Percentiles rank a stretch among this genome's conserved stretches.
Conservation (phyloP, 768 basidiomycete species). For the Tubosaeta sp. region DNA sequence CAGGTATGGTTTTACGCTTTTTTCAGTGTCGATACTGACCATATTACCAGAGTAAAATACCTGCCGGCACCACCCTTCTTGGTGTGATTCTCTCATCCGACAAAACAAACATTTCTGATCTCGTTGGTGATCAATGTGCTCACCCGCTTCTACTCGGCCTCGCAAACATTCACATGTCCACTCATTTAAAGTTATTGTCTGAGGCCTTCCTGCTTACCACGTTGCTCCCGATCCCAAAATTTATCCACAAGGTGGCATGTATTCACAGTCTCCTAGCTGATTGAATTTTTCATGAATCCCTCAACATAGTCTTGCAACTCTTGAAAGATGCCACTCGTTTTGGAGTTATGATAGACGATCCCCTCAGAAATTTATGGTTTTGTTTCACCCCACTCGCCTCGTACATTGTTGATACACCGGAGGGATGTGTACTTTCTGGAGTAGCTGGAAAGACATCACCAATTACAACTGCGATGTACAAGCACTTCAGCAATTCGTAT, state of each 20-base stretch:
- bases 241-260: slow-evolving; percentile 1
- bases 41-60: neutral
- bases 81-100: neutral
- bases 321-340: neutral
- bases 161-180: slow-evolving; percentile 5
- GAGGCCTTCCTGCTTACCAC: slow-evolving; percentile 8
- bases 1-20: neutral
- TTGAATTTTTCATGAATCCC: neutral
- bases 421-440: neutral
- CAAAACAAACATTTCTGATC: neutral
- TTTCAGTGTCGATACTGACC: too few relatives aligned
- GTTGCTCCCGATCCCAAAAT: slow-evolving; percentile 7
- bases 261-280: neutral
- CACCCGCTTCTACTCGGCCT: slow-evolving; percentile 12
- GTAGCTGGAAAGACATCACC: slow-evolving; percentile 24
- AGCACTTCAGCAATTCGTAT: too few relatives aligned
- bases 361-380: neutral
- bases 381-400: neutral
- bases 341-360: neutral
- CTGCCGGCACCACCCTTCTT: neutral
- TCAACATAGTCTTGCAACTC: neutral
- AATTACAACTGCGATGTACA: slow-evolving; percentile 24
- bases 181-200: slow-evolving; percentile 9
- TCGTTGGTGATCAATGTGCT: slow-evolving; percentile 1
- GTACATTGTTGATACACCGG: neutral